Base-by-base conservation (phyloP, 106 monocot genomes). In the Apostasia ramifera region DNA sequence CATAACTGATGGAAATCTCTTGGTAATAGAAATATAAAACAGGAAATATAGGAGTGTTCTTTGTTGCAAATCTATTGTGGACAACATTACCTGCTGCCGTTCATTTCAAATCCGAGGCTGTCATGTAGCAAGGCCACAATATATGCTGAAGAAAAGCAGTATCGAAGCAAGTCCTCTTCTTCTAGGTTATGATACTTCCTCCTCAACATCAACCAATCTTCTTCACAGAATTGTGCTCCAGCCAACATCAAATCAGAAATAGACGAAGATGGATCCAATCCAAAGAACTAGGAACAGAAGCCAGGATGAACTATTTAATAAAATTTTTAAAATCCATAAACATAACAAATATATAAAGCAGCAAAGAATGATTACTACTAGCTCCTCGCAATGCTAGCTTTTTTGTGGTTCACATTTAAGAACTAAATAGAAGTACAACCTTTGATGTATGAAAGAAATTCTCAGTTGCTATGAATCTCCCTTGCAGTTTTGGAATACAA, bases 131-230 rank as follows among this genome's bases (percentile, higher is more conserved):
- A 63, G 26, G 95, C 92, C 6, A 95, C 84, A 49, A 95, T 92
- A 66, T 92, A 95, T 55, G 95, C 92, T 39, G 95, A 86, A 67
- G 95, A 95, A 67, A 95, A 95, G 75, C 95, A 95, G 70, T 89
- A 95, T 5, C 81, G 82, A 59, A 79, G 47, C 50, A 95, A 66
- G 53, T 91, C 95, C 40, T 89, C 88, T 47, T 89, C 89, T 40
- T 84, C 77, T 45, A 84, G 42, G 55, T 63, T 67, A 70, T 69
- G 66, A 70, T 89, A 80, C 40, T 73, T 82, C 63, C 47, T 80
- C 59, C 71, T 80, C 55, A 92, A 53, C 13, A 71, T 81, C 68
- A 57, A 56, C 95, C 91, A 95, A 67, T 95, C 95, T 73, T 84
- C 84, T 63, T 64, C 78, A 67, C 91, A 95, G 72, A 86, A 92